Evolutionary conservation across 345 rosid species (phyloP), one percentile per base, ranked within the genome.

Genomic region (Hibiscus mutabilis): DNA sequence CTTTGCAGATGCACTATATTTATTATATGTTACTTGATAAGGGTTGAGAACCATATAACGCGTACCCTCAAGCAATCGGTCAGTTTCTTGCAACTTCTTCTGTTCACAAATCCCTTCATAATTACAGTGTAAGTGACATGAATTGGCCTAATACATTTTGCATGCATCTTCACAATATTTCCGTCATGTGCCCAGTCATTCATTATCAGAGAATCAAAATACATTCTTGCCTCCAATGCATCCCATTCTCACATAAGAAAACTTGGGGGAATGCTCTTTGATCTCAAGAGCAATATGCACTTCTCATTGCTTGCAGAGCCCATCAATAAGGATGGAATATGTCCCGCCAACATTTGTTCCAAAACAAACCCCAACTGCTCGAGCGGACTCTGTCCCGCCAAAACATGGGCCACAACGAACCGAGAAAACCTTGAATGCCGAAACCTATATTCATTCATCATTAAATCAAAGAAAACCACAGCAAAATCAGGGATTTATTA

Each of bases 271-370:
- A 88, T 85, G 74, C 83, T 77, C 61, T 76, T 79, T 61, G 69
- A 31, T 75, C 79, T 70, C 93, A 71, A 84, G 80, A 76, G 93
- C 96, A 66, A 69, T 67, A 24, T 81, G 76, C 40, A 88, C 72
- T 68, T 90, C 76, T 73, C 91, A 92, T 82, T 83, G 79, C 82
- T 82, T 89, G 81, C 96, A 92, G 40, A 92, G 85, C 10, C 87
- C 87, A 75, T 79, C 88, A 76, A 92, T 82, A 77, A 92, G 88
- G 60, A 88, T 78, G 25, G 93, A 87, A 68, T 92, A 92, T 29
- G 85, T 82, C n/a, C n/a, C n/a, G n/a, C n/a, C n/a, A n/a, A n/a
- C n/a, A n/a, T n/a, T n/a, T n/a, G n/a, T n/a, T n/a, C n/a, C n/a
- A n/a, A n/a, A n/a, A n/a, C n/a, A n/a, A n/a, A n/a, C n/a, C n/a